Evolutionary conservation across 169 alveolate species (phyloP).

Genomic region (Neospora caninum): DNA sequence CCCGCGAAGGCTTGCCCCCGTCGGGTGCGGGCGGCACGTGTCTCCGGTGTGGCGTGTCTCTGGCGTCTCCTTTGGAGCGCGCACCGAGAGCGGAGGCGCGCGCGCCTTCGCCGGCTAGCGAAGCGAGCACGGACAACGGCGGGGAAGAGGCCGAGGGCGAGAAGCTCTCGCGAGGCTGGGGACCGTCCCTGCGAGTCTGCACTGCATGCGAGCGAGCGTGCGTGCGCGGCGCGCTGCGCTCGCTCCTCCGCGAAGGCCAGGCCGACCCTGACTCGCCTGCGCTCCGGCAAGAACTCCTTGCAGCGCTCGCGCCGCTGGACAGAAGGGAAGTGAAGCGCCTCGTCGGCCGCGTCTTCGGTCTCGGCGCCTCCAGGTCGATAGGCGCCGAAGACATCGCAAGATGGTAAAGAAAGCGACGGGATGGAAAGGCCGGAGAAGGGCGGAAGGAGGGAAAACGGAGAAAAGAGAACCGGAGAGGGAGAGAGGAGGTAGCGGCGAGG

Average conservation of each 20-base stretch:
- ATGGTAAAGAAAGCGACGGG: not conserved
- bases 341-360: slow-evolving; percentile 2
- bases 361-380: not conserved
- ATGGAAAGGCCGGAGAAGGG: not conserved
- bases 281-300: not conserved
- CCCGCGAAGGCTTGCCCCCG: not conserved
- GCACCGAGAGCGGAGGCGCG: not conserved
- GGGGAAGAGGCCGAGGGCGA: not conserved
- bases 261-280: not conserved
- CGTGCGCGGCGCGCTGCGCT: not conserved
- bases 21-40: not conserved
- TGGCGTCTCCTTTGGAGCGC: not conserved
- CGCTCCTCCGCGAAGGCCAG: not conserved
- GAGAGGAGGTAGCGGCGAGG: not conserved
- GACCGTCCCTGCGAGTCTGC: not conserved
- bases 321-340: not conserved
- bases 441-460: not conserved
- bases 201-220: not conserved
- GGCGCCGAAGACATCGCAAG: not conserved
- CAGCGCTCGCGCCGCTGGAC: not conserved
- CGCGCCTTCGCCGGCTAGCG: not conserved
- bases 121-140: not conserved
- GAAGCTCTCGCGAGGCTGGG: not conserved
- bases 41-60: not conserved
- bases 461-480: not conserved